Evolutionary conservation across 768 basidiomycete genomes (phyloP).

Genomic region (Boletus patriciae): DNA sequence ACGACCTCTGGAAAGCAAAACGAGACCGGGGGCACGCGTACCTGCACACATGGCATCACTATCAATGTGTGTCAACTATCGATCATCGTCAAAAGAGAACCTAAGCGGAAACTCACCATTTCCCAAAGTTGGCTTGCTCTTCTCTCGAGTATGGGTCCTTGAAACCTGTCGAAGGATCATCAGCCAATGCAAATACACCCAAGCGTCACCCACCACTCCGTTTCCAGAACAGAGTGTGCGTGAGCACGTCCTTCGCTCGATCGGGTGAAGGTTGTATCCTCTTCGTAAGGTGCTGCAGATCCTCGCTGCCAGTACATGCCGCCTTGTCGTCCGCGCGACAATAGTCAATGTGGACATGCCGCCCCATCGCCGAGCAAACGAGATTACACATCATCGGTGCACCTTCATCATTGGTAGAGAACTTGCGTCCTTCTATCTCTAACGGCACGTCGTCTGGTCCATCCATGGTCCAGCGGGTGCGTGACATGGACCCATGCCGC

Average conservation of each 20-base stretch:
- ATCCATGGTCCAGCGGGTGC: slow-evolving; percentile 56
- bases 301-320: slow-evolving; percentile 40
- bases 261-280: slow-evolving; percentile 47
- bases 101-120: slow-evolving; percentile 43
- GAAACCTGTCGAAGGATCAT: slow-evolving; percentile 41
- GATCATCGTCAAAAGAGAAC: not conserved
- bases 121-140: slow-evolving; percentile 51
- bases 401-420: slow-evolving; percentile 53
- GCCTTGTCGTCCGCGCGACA: slow-evolving; percentile 45
- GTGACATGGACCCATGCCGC: slow-evolving; percentile 62
- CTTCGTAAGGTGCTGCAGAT: slow-evolving; percentile 47
- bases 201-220: slow-evolving; percentile 45
- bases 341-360: slow-evolving; percentile 58
- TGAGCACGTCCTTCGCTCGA: slow-evolving; percentile 51
- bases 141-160: slow-evolving; percentile 65
- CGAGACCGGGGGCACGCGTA: slow-evolving; percentile 11
- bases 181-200: not conserved
- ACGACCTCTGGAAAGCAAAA: too few relatives aligned
- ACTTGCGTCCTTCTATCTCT: slow-evolving; percentile 57
- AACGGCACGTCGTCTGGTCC: slow-evolving; percentile 48
- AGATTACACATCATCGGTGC: slow-evolving; percentile 66
- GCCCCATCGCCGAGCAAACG: slow-evolving; percentile 52
- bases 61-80: not conserved
- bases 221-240: slow-evolving; percentile 56
- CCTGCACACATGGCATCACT: slow-evolving; percentile 56